Evolutionary conservation across 495 filamentous ascomycete genomes (phyloP).

Genomic region (Aspergillus saccharolyticus): DNA sequence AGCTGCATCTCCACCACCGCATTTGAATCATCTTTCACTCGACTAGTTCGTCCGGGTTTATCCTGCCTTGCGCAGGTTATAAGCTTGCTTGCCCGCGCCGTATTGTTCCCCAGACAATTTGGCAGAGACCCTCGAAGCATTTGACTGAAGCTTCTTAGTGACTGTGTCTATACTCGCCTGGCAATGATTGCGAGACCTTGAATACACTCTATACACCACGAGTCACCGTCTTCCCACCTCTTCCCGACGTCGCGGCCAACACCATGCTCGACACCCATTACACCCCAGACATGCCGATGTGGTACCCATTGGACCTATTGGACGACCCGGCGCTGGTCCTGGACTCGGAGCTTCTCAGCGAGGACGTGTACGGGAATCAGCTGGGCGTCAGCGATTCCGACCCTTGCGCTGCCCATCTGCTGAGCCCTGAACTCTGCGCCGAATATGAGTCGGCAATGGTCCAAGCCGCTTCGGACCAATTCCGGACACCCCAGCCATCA

Average conservation of each 20-base stretch:
- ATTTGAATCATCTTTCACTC: neutral
- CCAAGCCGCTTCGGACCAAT: neutral
- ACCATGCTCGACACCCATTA: neutral
- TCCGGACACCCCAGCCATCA: neutral
- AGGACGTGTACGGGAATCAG: neutral
- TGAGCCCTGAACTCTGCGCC: neutral
- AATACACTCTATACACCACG: neutral
- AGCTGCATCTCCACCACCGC: neutral
- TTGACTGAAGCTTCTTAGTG: neutral
- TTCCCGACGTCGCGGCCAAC: neutral
- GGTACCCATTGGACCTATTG: neutral
- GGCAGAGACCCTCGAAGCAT: neutral
- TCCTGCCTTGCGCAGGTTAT: neutral
- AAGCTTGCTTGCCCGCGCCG: neutral
- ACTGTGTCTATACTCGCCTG: neutral
- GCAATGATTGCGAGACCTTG: neutral
- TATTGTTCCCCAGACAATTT: neutral
- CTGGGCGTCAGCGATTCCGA: neutral
- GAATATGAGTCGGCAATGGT: slow-evolving; percentile 1
- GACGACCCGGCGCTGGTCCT: neutral
- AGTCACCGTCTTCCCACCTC: neutral
- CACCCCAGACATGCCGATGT: neutral
- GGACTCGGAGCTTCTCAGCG: neutral
- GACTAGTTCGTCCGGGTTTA: neutral
- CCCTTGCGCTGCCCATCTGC: neutral